Evolutionary conservation across 1,284 basidiomycete species (phyloP).

Genomic region (Ceratobasidium sp.): DNA sequence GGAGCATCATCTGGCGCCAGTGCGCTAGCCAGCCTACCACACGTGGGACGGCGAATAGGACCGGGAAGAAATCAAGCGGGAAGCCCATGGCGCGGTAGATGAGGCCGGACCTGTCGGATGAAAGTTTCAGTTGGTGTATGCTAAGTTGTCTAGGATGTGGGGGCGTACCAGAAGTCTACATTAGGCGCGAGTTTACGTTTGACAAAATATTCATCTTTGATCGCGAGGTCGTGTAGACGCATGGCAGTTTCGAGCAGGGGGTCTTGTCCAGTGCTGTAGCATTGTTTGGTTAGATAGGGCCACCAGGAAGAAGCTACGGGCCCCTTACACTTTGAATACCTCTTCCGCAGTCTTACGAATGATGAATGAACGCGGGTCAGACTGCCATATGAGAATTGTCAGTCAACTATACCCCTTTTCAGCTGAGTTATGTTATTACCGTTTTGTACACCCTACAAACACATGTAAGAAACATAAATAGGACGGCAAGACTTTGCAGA

Average conservation of each 20-base stretch:
- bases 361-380: slow-evolving; percentile 87
- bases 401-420: background rate
- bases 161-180: slow-evolving; percentile 58
- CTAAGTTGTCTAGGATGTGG: background rate
- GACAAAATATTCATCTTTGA: slow-evolving; percentile 88
- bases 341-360: slow-evolving; percentile 88
- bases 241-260: slow-evolving; percentile 86
- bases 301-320: background rate
- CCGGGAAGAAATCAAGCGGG: slow-evolving; percentile 90
- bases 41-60: slow-evolving; percentile 87
- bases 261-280: slow-evolving; percentile 76
- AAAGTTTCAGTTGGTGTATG: slow-evolving; percentile 15
- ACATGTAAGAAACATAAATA: slow-evolving; percentile 1
- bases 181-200: slow-evolving; percentile 78
- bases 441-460: slow-evolving; percentile 77
- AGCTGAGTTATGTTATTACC: slow-evolving; percentile 58
- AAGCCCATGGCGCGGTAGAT: slow-evolving; percentile 92
- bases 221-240: slow-evolving; percentile 84
- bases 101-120: slow-evolving; percentile 65
- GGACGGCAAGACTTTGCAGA: slow-evolving; percentile 22
- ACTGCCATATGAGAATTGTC: slow-evolving; percentile 58
- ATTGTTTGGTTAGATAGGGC: background rate
- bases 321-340: slow-evolving; percentile 79
- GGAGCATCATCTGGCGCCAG: slow-evolving; percentile 91
- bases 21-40: slow-evolving; percentile 91